phyloP scores from a whole-genome alignment of 2,329 filamentous ascomycete genomes.

The Penicillium sp. region DNA sequence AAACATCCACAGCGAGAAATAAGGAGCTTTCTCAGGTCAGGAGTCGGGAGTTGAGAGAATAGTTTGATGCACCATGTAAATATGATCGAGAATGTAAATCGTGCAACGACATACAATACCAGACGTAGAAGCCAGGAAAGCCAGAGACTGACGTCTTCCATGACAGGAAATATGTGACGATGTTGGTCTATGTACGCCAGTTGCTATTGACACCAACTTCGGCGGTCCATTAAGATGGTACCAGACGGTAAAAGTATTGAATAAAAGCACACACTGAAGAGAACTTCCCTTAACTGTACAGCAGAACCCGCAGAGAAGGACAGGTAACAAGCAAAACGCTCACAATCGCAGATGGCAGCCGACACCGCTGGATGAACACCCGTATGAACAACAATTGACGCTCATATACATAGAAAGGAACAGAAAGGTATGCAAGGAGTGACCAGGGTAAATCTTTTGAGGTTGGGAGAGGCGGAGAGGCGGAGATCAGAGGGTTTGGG shows the following conservation, averaged over 20 bases:
- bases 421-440: not conserved
- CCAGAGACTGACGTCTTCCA: no score
- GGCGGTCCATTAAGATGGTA: constrained; percentile 2
- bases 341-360: not conserved
- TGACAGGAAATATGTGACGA: constrained; percentile 15
- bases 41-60: not conserved
- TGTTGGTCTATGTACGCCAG: constrained; percentile 9
- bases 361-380: not conserved
- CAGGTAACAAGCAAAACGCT: not conserved
- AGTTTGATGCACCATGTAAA: no score
- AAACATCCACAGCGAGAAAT: constrained; percentile 20
- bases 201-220: not conserved
- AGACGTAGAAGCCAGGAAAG: no score
- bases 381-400: constrained; percentile 16
- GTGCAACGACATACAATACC: no score
- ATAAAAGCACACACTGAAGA: not conserved
- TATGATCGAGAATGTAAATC: no score
- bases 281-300: constrained; percentile 6
- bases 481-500: no score
- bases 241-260: constrained; percentile 1
- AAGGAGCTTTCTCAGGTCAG: constrained; percentile 6
- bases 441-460: not conserved
- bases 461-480: no score
- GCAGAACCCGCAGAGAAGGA: not conserved
- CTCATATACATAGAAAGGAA: constrained; percentile 22